Percentiles rank a stretch among this genome's conserved stretches.
Conservation (phyloP, 306 rosid genomes). For the Quercus glauca region DNA sequence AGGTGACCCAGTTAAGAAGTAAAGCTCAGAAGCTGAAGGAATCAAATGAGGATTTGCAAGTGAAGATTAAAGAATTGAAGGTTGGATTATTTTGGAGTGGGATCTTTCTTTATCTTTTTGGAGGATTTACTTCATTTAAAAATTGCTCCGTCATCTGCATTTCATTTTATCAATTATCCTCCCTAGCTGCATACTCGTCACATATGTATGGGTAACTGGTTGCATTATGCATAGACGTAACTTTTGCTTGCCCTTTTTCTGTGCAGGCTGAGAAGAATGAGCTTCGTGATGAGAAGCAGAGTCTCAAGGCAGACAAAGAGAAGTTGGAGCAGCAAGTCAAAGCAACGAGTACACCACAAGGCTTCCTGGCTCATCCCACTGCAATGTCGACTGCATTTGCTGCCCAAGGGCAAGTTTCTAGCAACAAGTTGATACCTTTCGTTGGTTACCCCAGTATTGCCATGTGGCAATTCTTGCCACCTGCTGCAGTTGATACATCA, state of each 20-base stretch:
- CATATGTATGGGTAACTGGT: background rate
- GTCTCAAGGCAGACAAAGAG: conserved; percentile 85
- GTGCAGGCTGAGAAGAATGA: conserved; percentile 77
- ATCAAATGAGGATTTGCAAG: conserved; percentile 66
- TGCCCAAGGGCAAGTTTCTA: conserved; percentile 73
- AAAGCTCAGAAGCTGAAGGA: conserved; percentile 83
- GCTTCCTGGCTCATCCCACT: conserved; percentile 69
- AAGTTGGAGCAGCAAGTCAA: conserved; percentile 77
- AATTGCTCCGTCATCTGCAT: background rate
- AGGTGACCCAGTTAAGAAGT: conserved; percentile 73
- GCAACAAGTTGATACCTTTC: conserved; percentile 81
- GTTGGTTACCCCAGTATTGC: conserved; percentile 82
- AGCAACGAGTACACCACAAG: conserved; percentile 55
- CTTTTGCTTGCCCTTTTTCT: background rate
- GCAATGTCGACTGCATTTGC: conserved; percentile 80
- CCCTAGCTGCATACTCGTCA: background rate
- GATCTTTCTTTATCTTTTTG: background rate
- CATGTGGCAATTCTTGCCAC: conserved; percentile 98
- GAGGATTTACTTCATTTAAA: background rate
- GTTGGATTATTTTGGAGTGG: background rate
- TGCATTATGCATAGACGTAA: too few relatives aligned
- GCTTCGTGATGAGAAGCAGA: conserved; percentile 88
- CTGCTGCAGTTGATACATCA: conserved; percentile 85
- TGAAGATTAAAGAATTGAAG: conserved; percentile 74
- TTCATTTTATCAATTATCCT: background rate